These are phyloP conservation scores for Voacanga thouarsii DNA, from an alignment of 257 asterid species.

Conservation along the genomic window DNA sequence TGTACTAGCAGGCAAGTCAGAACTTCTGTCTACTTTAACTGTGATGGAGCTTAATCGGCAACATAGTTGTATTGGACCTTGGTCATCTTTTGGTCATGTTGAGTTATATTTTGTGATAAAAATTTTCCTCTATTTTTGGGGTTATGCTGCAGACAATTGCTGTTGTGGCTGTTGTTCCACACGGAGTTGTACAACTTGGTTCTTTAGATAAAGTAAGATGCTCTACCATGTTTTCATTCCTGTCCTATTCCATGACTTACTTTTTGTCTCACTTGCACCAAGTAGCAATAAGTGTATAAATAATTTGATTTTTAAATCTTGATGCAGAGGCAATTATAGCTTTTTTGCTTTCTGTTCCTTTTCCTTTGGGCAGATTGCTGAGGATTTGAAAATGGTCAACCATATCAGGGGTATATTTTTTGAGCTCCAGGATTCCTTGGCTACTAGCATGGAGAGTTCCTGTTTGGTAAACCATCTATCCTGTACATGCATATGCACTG, in stretches of 20 bases:
- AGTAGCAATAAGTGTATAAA: not conserved
- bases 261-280: not conserved
- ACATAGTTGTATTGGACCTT: not conserved
- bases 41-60: slow-evolving; percentile 2
- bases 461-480: slow-evolving; percentile 50
- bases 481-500: not conserved
- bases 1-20: not conserved
- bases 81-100: not conserved
- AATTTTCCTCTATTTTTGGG: not conserved
- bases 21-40: not conserved
- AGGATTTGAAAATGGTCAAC: slow-evolving; percentile 65
- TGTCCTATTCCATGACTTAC: not conserved
- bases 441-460: slow-evolving; percentile 42
- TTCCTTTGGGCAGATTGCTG: slow-evolving; percentile 55
- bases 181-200: slow-evolving; percentile 87
- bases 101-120: not conserved
- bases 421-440: slow-evolving; percentile 46
- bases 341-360: slow-evolving; percentile 18
- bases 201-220: slow-evolving; percentile 64
- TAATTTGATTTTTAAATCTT: not conserved
- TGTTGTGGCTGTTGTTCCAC: slow-evolving; percentile 72
- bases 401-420: slow-evolving; percentile 55
- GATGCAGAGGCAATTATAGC: not conserved
- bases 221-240: not conserved
- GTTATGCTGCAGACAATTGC: slow-evolving; percentile 74